These are phyloP conservation scores for Plasmodium falciparum DNA, from an alignment of 169 alveolate genomes.

Conservation along the genomic window DNA sequence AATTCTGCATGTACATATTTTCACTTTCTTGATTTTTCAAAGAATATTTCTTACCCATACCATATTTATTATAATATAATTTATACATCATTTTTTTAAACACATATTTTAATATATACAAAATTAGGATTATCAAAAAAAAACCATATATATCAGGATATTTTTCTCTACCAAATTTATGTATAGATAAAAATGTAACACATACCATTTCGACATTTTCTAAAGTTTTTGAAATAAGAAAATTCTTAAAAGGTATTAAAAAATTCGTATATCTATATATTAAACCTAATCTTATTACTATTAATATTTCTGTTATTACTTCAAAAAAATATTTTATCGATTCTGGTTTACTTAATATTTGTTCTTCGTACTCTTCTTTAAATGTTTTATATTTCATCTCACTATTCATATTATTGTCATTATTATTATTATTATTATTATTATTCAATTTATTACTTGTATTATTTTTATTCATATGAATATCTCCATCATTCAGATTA, in stretches of 20 bases:
- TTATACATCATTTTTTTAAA: background rate
- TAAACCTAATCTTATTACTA: constrained; percentile 33
- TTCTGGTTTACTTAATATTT: constrained; percentile 23
- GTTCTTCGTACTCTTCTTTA: background rate
- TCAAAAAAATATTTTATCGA: constrained; percentile 33
- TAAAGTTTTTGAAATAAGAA: constrained; percentile 14
- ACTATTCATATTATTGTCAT: background rate
- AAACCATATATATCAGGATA: constrained; percentile 37
- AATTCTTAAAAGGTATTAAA: constrained; percentile 35
- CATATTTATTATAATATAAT: background rate
- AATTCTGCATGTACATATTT: constrained; percentile 27
- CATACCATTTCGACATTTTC: constrained; percentile 11
- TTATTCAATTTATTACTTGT: background rate
- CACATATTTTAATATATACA: constrained; percentile 6
- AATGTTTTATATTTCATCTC: background rate
- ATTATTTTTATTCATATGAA: background rate
- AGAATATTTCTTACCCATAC: background rate
- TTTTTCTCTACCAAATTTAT: constrained; percentile 17
- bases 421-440: no score
- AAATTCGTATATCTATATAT: constrained; percentile 17
- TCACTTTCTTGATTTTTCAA: constrained; percentile 3
- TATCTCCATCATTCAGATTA: background rate
- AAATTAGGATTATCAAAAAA: background rate
- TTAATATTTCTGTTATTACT: constrained; percentile 9
- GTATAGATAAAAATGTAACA: constrained; percentile 24